Percentiles rank a stretch among this genome's conserved stretches.
Conservation (phyloP, 352 stramenopile species). For the Pythium coloratum region DNA sequence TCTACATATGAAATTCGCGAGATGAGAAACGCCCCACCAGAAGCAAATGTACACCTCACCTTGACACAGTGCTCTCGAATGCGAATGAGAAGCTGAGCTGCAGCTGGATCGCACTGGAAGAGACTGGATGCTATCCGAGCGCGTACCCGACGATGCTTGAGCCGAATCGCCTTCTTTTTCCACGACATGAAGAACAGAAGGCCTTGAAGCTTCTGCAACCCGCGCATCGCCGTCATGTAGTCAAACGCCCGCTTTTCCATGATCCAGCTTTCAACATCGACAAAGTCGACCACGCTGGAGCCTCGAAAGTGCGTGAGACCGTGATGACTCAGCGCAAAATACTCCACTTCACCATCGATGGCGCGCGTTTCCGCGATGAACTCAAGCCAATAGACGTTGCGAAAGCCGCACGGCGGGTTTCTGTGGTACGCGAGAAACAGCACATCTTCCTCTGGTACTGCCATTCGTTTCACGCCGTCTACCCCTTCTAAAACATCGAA, state of each 20-base stretch:
- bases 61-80: constrained; percentile 33
- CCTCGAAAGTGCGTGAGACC: constrained; percentile 57
- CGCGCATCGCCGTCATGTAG: constrained; percentile 66
- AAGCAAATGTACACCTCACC: constrained; percentile 14
- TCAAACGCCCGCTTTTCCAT: constrained; percentile 72
- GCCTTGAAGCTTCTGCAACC: constrained; percentile 59
- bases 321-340: constrained; percentile 57
- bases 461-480: constrained; percentile 24
- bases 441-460: constrained; percentile 49
- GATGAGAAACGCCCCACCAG: neutral
- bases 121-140: constrained; percentile 43
- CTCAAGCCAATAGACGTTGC: constrained; percentile 66
- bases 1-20: neutral
- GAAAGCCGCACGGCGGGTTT: constrained; percentile 54
- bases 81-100: constrained; percentile 33
- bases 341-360: constrained; percentile 35
- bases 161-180: constrained; percentile 54
- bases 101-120: constrained; percentile 51
- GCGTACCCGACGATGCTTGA: constrained; percentile 39
- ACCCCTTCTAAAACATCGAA: neutral
- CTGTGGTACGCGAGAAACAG: constrained; percentile 48
- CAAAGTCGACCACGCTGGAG: constrained; percentile 48
- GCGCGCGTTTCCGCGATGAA: constrained; percentile 42
- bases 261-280: constrained; percentile 54
- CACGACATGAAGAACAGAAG: constrained; percentile 79